Conservation (phyloP, 1,284 basidiomycete species). For the Caloboletus firmus region DNA sequence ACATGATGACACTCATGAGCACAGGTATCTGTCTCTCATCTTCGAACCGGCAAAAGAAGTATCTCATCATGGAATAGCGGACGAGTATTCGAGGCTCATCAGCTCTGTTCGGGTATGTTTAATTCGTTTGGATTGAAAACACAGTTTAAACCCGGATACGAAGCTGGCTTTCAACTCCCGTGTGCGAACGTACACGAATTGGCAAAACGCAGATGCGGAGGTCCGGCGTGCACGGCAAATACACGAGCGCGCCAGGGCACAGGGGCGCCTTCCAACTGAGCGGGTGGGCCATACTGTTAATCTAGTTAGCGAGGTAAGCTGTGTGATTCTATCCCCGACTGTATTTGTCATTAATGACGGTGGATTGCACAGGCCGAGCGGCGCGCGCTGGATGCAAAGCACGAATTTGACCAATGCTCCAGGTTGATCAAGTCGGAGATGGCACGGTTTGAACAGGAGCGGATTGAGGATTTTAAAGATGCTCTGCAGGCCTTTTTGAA, state of each 20-base stretch:
- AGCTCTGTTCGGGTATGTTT: slow-evolving; percentile 76
- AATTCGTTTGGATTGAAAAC: neutral
- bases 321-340: neutral
- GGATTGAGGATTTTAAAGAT: slow-evolving; percentile 85
- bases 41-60: slow-evolving; percentile 2
- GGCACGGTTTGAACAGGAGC: slow-evolving; percentile 90
- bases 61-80: slow-evolving; percentile 46
- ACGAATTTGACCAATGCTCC: slow-evolving; percentile 87
- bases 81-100: slow-evolving; percentile 92
- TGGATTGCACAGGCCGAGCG: slow-evolving; percentile 63
- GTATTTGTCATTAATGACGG: slow-evolving; percentile 3
- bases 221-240: slow-evolving; percentile 67
- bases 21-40: slow-evolving; percentile 50
- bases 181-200: slow-evolving; percentile 77
- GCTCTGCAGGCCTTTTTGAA: slow-evolving; percentile 77
- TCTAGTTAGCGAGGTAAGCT: slow-evolving; percentile 73
- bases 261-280: slow-evolving; percentile 68
- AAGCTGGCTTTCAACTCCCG: slow-evolving; percentile 86
- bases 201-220: slow-evolving; percentile 80
- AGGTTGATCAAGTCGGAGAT: slow-evolving; percentile 89
- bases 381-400: slow-evolving; percentile 74
- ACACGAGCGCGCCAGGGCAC: slow-evolving; percentile 80
- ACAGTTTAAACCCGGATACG: neutral
- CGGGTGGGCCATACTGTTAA: slow-evolving; percentile 66
- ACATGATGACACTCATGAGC: slow-evolving; percentile 75